Base-by-base conservation (phyloP, 495 filamentous ascomycete genomes). In the Aspergillus carlsbadensis region DNA sequence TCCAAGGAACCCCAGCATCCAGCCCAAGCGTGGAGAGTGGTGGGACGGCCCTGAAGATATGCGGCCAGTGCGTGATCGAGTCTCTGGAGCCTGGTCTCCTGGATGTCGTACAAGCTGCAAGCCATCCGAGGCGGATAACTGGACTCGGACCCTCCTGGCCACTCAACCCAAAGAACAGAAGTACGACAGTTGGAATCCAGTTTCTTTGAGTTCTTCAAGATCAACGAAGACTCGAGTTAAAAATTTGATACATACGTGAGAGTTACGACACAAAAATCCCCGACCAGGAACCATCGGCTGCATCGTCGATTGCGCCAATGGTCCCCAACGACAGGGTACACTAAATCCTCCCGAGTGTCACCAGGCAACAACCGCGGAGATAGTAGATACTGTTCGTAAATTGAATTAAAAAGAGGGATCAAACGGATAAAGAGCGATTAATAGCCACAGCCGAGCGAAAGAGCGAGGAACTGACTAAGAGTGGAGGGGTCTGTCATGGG, bases 11-110 rank as follows among this genome's bases (percentile, higher is more conserved):
- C 17, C 33, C 26, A 26, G 15, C 15, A 15, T 55, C 54, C 17
- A 35, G 58, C 47, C 41, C 52, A 56, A 53, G 58, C 52, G 58
- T 35, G 47, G 52, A 39, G 31, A 48, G 43, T 55, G 43, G 56
- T 51, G 57, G 26, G 26, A 29, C 26, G 8, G 60, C 34, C 52
- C 43, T 59, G 60, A 59, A 47, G 44, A 57, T 36, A 53, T 46
- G 61, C 56, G 60, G 61, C 54, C 61, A 58, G 57, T 64, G 61
- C 57, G 61, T 43, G 57, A 47, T 57, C 49, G 54, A 46, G 61
- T 54, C 20, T 57, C 43, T 26, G 26, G 26, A 29, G 26, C 8
- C 26, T 29, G 14, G 20, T 13, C 21, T 33, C 10, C n/a, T 42
- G 20, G 44, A 47, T 18, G 58, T 61, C n/a, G 42, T 29, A 61